Evolutionary conservation across 306 rosid genomes (phyloP).

Genomic region (Senna tora): DNA sequence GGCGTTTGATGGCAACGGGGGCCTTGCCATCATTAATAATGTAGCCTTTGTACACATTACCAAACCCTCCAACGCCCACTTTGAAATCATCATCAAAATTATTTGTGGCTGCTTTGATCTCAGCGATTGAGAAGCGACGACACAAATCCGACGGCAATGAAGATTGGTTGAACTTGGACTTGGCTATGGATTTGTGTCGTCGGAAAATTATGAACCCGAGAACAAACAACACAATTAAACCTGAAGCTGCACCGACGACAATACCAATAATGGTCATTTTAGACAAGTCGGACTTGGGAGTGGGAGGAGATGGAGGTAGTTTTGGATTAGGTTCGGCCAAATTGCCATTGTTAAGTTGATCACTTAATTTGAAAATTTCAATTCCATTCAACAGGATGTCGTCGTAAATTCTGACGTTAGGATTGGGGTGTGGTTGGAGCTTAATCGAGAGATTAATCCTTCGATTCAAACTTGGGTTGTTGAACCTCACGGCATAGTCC

Average conservation of each 20-base stretch:
- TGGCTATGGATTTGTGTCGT: no score
- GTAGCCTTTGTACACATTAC: slow-evolving; percentile 26
- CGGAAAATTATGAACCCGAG: neutral
- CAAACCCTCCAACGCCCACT: slow-evolving; percentile 15
- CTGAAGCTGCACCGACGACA: neutral
- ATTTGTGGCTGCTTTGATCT: slow-evolving; percentile 14
- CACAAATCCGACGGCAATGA: neutral
- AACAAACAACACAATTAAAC: neutral
- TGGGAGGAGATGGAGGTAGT: neutral
- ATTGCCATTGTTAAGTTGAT: neutral
- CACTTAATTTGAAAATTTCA: slow-evolving; percentile 12
- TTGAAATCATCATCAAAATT: neutral
- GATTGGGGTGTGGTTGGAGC: neutral
- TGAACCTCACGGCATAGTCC: neutral
- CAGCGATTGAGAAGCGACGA: slow-evolving; percentile 1
- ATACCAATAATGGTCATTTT: no score
- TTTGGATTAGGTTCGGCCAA: neutral
- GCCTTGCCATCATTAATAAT: slow-evolving; percentile 6
- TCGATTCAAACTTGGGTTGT: neutral
- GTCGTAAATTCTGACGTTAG: neutral
- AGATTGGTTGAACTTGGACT: no score
- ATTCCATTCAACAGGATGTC: slow-evolving; percentile 1
- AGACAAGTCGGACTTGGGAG: no score
- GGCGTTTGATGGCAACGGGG: slow-evolving; percentile 21
- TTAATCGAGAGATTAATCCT: neutral